phyloP scores from a whole-genome alignment of 2,329 filamentous ascomycete species.

The Fusarium brevicatenulatum region DNA sequence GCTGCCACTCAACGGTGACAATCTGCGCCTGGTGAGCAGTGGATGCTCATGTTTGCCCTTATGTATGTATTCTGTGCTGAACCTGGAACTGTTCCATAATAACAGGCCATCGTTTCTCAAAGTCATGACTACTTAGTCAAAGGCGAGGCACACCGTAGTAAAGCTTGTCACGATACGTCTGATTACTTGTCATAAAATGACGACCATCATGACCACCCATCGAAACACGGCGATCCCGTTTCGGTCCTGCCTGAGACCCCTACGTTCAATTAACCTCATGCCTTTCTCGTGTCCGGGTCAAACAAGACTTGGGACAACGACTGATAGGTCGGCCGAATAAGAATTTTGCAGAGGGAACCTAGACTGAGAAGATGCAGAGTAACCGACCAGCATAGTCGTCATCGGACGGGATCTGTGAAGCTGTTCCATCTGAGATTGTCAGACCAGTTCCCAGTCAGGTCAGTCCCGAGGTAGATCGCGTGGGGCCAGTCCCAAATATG shows the following conservation, averaged over 20 bases:
- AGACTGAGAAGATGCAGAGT: slow-evolving; percentile 8
- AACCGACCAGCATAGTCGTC: slow-evolving; percentile 20
- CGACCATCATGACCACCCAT: slow-evolving; percentile 24
- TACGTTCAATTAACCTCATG: slow-evolving; percentile 36
- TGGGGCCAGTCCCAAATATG: slow-evolving; percentile 29
- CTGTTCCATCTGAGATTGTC: slow-evolving; percentile 26
- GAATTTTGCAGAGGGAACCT: slow-evolving; percentile 17
- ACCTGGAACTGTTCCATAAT: slow-evolving; percentile 36
- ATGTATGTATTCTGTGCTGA: background rate
- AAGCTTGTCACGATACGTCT: slow-evolving; percentile 26
- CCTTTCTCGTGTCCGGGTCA: slow-evolving; percentile 14
- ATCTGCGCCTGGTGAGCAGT: slow-evolving; percentile 20
- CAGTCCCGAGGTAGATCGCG: slow-evolving; percentile 29
- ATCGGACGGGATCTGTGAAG: slow-evolving; percentile 32
- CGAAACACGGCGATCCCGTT: slow-evolving; percentile 37
- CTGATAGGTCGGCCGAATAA: slow-evolving; percentile 4
- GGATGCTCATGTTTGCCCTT: slow-evolving; percentile 29
- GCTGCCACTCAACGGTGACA: slow-evolving; percentile 33
- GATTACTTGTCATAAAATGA: slow-evolving; percentile 17
- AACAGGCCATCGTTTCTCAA: slow-evolving; percentile 33
- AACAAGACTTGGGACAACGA: slow-evolving; percentile 11
- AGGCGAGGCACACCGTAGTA: background rate
- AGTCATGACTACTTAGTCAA: slow-evolving; percentile 15
- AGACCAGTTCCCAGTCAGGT: slow-evolving; percentile 26
- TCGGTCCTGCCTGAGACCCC: slow-evolving; percentile 25